Conservation (phyloP, 176 grass and related monocot genomes). For the Hsuehochloa calcarea region DNA sequence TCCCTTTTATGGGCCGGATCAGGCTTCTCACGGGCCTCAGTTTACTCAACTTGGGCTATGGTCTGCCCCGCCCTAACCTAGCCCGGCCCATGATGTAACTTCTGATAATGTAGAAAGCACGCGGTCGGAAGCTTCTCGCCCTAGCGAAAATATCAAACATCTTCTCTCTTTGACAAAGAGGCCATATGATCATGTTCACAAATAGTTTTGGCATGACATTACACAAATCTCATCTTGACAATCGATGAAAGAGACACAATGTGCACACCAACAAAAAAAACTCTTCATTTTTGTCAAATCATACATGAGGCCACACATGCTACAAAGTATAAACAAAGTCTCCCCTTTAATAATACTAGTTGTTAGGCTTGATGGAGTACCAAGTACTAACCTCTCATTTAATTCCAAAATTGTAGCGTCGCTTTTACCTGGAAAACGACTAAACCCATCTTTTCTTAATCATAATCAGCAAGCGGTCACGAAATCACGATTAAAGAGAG, state of each 20-base stretch:
- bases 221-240: background rate
- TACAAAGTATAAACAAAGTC: background rate
- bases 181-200: background rate
- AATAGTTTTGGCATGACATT: background rate
- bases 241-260: too few relatives aligned
- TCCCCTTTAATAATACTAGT: background rate
- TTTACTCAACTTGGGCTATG: too few relatives aligned
- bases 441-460: background rate
- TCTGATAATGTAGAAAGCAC: background rate
- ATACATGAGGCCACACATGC: too few relatives aligned
- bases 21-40: background rate
- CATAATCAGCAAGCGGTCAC: background rate
- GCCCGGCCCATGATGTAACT: too few relatives aligned
- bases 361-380: background rate
- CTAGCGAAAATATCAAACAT: background rate
- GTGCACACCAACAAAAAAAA: background rate
- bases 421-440: too few relatives aligned
- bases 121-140: background rate
- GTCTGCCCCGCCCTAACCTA: too few relatives aligned
- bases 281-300: background rate
- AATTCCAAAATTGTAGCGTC: too few relatives aligned
- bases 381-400: too few relatives aligned
- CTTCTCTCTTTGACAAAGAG: background rate
- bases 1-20: background rate
- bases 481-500: background rate